phyloP scores from a whole-genome alignment of 176 grass and related monocot genomes.

The Eremochloa ophiuroides region DNA sequence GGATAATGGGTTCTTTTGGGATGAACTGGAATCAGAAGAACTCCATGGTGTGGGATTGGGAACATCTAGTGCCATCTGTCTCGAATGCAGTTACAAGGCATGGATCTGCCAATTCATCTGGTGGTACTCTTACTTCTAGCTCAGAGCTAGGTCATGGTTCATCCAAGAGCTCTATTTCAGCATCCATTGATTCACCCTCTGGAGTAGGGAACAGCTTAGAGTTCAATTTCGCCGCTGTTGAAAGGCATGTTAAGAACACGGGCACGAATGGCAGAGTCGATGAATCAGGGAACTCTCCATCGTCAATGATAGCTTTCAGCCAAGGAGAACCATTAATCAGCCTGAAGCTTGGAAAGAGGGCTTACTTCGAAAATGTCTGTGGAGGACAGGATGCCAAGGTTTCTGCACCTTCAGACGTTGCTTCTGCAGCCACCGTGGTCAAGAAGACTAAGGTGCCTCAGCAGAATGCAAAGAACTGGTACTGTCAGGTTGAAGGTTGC shows the following conservation, averaged over 20 bases:
- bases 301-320: constrained; percentile 4
- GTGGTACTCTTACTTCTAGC: constrained; percentile 27
- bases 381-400: constrained; percentile 20
- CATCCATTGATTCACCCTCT: constrained; percentile 22
- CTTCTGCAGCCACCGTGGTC: background rate
- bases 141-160: constrained; percentile 28
- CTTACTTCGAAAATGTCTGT: constrained; percentile 33
- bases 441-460: constrained; percentile 38
- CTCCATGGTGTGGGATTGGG: constrained; percentile 31
- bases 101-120: constrained; percentile 10
- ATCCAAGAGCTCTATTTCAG: constrained; percentile 33
- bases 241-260: background rate
- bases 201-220: constrained; percentile 20
- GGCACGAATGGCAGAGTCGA: background rate
- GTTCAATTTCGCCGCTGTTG: constrained; percentile 8
- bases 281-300: background rate
- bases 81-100: background rate
- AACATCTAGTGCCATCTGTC: background rate
- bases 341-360: constrained; percentile 41
- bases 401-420: background rate
- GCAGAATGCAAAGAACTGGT: constrained; percentile 12
- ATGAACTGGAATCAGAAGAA: constrained; percentile 38
- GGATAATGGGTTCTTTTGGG: background rate
- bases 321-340: constrained; percentile 19
- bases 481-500: constrained; percentile 78